These are phyloP conservation scores for Mycena olivaceomarginata DNA, from an alignment of 768 basidiomycete genomes.

Conservation along the genomic window DNA sequence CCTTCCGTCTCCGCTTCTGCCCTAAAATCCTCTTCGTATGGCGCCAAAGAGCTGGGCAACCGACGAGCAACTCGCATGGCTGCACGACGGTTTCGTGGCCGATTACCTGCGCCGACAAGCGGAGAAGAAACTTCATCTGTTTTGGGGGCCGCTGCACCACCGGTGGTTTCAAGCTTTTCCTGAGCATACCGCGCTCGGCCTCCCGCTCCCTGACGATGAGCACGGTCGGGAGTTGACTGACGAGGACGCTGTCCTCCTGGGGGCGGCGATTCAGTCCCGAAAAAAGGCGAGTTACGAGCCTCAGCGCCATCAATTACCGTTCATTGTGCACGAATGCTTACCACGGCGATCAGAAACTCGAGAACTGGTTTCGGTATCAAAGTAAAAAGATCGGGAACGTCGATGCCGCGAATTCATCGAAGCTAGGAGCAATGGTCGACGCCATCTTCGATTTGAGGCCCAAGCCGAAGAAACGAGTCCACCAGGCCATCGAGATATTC, in stretches of 20 bases:
- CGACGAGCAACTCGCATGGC: not conserved
- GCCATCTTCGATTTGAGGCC: not conserved
- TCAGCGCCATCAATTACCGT: not conserved
- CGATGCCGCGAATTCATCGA: no score
- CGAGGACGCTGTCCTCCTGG: not conserved
- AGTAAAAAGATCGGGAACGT: conserved; percentile 7
- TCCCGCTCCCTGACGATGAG: conserved; percentile 4
- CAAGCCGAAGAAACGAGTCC: conserved; percentile 10
- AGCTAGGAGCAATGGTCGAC: not conserved
- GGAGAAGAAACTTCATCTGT: conserved; percentile 4
- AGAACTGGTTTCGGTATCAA: conserved; percentile 22
- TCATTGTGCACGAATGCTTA: not conserved
- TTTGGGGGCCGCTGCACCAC: conserved; percentile 11
- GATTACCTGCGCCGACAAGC: conserved; percentile 25
- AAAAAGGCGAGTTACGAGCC: not conserved
- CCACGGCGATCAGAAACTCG: conserved; percentile 1
- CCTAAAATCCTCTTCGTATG: not conserved
- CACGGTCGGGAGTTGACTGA: not conserved
- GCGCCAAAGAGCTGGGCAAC: conserved; percentile 6
- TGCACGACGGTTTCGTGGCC: not conserved
- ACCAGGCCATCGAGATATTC: conserved; percentile 27
- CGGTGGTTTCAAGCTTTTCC: not conserved
- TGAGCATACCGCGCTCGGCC: conserved; percentile 1
- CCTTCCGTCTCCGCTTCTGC: not conserved
- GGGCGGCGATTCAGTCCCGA: not conserved